These are phyloP conservation scores for Paecilomyces formosus DNA, from an alignment of 2,329 filamentous ascomycete genomes.

Conservation along the genomic window DNA sequence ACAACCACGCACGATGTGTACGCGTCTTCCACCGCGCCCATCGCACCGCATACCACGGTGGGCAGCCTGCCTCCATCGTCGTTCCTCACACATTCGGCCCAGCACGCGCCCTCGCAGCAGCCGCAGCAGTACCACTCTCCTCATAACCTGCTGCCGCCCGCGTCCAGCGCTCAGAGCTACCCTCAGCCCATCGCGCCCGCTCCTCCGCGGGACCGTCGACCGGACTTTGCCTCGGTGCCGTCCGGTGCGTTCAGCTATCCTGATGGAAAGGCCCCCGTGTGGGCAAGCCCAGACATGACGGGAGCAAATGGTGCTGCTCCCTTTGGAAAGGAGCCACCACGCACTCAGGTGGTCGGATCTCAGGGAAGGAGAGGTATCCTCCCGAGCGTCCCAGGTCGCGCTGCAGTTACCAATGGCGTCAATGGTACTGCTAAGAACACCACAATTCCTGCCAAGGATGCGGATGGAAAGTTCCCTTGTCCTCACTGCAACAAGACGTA, in stretches of 20 bases:
- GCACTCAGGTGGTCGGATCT: constrained; percentile 85
- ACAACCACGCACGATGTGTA: constrained; percentile 36
- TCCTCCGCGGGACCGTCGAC: constrained; percentile 44
- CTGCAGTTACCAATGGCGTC: constrained; percentile 58
- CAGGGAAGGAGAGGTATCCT: constrained; percentile 88
- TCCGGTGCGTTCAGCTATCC: constrained; percentile 56
- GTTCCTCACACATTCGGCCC: constrained; percentile 34
- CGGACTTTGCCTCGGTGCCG: constrained; percentile 61
- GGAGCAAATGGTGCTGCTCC: constrained; percentile 29
- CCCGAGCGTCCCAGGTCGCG: constrained; percentile 80
- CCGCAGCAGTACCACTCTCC: constrained; percentile 33
- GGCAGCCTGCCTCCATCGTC: constrained; percentile 35
- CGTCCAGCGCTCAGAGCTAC: constrained; percentile 60
- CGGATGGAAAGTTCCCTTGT: constrained; percentile 96
- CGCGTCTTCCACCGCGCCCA: constrained; percentile 32
- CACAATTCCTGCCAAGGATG: constrained; percentile 86
- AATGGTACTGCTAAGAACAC: constrained; percentile 66
- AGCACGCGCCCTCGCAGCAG: constrained; percentile 29
- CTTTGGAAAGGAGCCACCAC: constrained; percentile 36
- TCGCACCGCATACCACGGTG: constrained; percentile 36
- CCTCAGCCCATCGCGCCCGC: constrained; percentile 71
- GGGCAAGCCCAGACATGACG: constrained; percentile 34
- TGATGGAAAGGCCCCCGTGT: constrained; percentile 50
- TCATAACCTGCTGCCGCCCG: constrained; percentile 56
- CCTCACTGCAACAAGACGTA: constrained; percentile 98